phyloP scores from a whole-genome alignment of 441 rosid species.

The Pelargonium citronellum region DNA sequence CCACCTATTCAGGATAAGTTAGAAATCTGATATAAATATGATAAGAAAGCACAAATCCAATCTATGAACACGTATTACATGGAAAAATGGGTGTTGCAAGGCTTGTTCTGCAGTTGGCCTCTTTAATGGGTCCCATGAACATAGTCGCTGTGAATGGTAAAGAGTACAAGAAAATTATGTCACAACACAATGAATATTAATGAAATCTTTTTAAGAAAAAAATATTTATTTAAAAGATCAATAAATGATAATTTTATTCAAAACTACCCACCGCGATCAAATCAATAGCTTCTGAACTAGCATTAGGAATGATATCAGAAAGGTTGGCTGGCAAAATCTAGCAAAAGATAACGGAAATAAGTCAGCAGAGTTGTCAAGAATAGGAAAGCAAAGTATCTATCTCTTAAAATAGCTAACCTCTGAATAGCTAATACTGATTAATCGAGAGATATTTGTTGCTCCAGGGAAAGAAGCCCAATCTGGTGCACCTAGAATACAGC shows the following conservation, averaged over 20 bases:
- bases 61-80: slow-evolving; percentile 37
- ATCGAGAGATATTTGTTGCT: slow-evolving; percentile 56
- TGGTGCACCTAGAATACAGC: slow-evolving; percentile 56
- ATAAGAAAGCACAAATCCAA: slow-evolving; percentile 15
- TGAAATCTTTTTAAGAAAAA: background rate
- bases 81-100: slow-evolving; percentile 81
- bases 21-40: slow-evolving; percentile 19
- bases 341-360: slow-evolving; percentile 22
- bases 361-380: slow-evolving; percentile 10
- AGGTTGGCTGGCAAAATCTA: slow-evolving; percentile 56
- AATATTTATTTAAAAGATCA: background rate
- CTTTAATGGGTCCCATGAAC: slow-evolving; percentile 84
- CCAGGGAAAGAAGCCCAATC: slow-evolving; percentile 69
- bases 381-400: background rate
- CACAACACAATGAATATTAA: background rate
- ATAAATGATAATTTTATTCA: background rate
- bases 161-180: slow-evolving; percentile 12
- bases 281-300: slow-evolving; percentile 78
- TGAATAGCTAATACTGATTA: slow-evolving; percentile 54
- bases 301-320: slow-evolving; percentile 64
- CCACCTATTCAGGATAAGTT: slow-evolving; percentile 41
- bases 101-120: slow-evolving; percentile 93
- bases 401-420: slow-evolving; percentile 37
- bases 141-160: slow-evolving; percentile 47
- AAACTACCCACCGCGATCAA: slow-evolving; percentile 54